A percentile compares a stretch with the other conserved stretches of the same genome.
phyloP scores from a whole-genome alignment of 768 basidiomycete species.

The Gymnopilus dilepis region DNA sequence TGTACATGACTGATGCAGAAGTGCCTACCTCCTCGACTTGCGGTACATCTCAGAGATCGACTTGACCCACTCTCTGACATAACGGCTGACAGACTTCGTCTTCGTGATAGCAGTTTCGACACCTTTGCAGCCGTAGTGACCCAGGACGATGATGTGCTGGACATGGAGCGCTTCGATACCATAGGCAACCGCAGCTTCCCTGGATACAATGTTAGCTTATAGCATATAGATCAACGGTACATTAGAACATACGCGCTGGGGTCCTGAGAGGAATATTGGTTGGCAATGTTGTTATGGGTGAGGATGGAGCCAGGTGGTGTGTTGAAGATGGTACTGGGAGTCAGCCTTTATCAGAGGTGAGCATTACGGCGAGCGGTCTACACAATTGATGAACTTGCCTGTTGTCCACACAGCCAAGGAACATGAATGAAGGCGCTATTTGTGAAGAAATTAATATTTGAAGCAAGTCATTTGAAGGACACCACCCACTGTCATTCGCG shows the following conservation, averaged over 20 bases:
- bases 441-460: not conserved
- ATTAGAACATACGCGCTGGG: slow-evolving; percentile 36
- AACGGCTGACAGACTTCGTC: slow-evolving; percentile 24
- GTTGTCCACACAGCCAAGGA: slow-evolving; percentile 42
- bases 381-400: no score
- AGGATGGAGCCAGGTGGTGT: slow-evolving; percentile 37
- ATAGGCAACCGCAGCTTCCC: slow-evolving; percentile 40
- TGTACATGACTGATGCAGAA: not conserved
- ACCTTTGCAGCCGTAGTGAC: slow-evolving; percentile 45
- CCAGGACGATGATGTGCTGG: slow-evolving; percentile 43
- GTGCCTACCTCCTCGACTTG: slow-evolving; percentile 34
- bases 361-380: not conserved
- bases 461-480: not conserved
- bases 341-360: slow-evolving; percentile 24
- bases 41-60: slow-evolving; percentile 38
- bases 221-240: not conserved
- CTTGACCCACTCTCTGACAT: slow-evolving; percentile 37
- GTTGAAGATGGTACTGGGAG: slow-evolving; percentile 38
- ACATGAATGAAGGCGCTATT: slow-evolving; percentile 42
- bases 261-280: slow-evolving; percentile 40
- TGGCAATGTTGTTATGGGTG: slow-evolving; percentile 41
- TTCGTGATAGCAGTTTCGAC: slow-evolving; percentile 37
- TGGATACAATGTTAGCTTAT: slow-evolving; percentile 15
- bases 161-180: slow-evolving; percentile 39
- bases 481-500: slow-evolving; percentile 27